Percentiles rank a stretch among this genome's conserved stretches.
These are phyloP conservation scores for Botrytis hyacinthi DNA, from an alignment of 2,329 filamentous ascomycete species.

Conservation along the genomic window DNA sequence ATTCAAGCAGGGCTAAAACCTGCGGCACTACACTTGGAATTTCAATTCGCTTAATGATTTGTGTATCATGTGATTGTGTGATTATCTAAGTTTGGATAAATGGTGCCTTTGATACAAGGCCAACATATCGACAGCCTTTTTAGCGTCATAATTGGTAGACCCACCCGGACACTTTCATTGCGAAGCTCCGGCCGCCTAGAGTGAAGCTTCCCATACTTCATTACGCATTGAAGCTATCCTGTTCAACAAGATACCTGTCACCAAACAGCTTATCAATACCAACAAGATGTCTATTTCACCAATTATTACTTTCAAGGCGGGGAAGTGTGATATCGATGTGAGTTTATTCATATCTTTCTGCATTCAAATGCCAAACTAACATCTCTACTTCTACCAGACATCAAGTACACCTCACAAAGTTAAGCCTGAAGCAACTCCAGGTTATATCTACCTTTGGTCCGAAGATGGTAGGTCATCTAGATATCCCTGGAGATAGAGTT, in stretches of 20 bases:
- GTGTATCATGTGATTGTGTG: slow-evolving; percentile 18
- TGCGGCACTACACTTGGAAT: slow-evolving; percentile 18
- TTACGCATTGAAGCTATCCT: slow-evolving; percentile 9
- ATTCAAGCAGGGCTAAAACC: slow-evolving; percentile 21
- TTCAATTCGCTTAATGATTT: slow-evolving; percentile 21
- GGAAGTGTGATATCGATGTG: slow-evolving; percentile 82
- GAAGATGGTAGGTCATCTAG: slow-evolving; percentile 70
- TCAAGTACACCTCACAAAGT: slow-evolving; percentile 66
- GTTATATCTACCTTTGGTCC: slow-evolving; percentile 88
- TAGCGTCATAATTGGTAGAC: slow-evolving; percentile 18
- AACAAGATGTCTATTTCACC: slow-evolving; percentile 74
- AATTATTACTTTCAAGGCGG: slow-evolving; percentile 95
- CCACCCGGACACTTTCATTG: slow-evolving; percentile 18
- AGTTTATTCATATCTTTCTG: slow-evolving; percentile 40
- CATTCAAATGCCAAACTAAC: slow-evolving; percentile 17
- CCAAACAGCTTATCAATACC: slow-evolving; percentile 18
- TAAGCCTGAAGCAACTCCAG: slow-evolving; percentile 67
- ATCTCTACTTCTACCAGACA: slow-evolving; percentile 41
- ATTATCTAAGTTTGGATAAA: slow-evolving; percentile 7
- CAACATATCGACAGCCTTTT: background rate
- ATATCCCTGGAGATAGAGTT: background rate
- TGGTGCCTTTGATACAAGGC: background rate
- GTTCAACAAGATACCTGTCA: slow-evolving; percentile 8
- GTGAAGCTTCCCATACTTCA: slow-evolving; percentile 16
- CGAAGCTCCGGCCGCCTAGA: slow-evolving; percentile 22